Evolutionary conservation across 2,329 filamentous ascomycete genomes (phyloP).

Genomic region (Fusarium sp.): DNA sequence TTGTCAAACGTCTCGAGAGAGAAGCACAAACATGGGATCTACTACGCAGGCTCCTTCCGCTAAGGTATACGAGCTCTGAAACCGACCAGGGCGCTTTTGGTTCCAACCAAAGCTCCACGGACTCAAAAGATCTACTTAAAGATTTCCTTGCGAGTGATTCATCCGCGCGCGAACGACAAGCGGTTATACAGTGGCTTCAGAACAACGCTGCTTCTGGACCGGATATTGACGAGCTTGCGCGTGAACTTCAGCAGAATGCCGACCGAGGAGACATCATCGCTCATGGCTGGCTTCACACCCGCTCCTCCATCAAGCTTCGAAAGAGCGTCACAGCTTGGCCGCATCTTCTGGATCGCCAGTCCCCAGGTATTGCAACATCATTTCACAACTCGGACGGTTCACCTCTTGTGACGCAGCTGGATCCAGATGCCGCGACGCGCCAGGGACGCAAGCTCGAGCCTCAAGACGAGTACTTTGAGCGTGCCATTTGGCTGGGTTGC

Average conservation of each 20-base stretch:
- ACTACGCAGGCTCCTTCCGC: conserved; percentile 76
- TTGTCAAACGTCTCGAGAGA: conserved; percentile 71
- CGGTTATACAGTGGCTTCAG: conserved; percentile 88
- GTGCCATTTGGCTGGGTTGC: conserved; percentile 91
- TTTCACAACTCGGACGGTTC: conserved; percentile 70
- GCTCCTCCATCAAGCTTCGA: conserved; percentile 87
- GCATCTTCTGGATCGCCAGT: conserved; percentile 72
- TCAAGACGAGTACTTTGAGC: conserved; percentile 89
- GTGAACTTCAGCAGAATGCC: conserved; percentile 79
- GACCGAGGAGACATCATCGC: conserved; percentile 85
- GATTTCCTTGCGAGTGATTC: conserved; percentile 80
- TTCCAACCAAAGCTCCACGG: conserved; percentile 22
- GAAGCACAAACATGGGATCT: conserved; percentile 94
- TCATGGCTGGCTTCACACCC: conserved; percentile 92
- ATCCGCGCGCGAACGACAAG: conserved; percentile 79
- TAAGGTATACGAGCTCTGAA: conserved; percentile 66
- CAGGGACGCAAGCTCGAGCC: conserved; percentile 81
- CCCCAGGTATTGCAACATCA: conserved; percentile 65
- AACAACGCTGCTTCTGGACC: conserved; percentile 76
- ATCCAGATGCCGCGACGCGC: conserved; percentile 88
- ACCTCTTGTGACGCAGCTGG: conserved; percentile 84
- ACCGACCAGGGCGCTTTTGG: conserved; percentile 48
- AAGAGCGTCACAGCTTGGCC: conserved; percentile 81
- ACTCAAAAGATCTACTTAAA: conserved; percentile 62
- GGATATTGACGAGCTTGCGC: conserved; percentile 79